Evolutionary conservation across 1,284 basidiomycete genomes (phyloP), one percentile per base, ranked within the genome.

Genomic region (Irpex sp.): DNA sequence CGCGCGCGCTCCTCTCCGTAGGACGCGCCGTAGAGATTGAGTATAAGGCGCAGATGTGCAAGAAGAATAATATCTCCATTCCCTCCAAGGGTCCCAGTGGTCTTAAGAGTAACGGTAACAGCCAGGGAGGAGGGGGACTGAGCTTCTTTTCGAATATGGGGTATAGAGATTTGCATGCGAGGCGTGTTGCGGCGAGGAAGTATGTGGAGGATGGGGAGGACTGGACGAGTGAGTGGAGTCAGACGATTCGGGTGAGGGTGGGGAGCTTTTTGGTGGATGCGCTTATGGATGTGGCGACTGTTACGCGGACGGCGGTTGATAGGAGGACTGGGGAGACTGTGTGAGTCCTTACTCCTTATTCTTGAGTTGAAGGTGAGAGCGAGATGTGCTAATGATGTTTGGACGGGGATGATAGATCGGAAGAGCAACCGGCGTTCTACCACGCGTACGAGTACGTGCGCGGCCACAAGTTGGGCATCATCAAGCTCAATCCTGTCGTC

Each of bases 361-460:
- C 59, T 40, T 63, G n/a, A n/a, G n/a, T n/a, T n/a, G n/a, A n/a
- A n/a, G n/a, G n/a, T n/a, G n/a, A n/a, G n/a, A n/a, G n/a, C n/a
- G n/a, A n/a, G n/a, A n/a, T n/a, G n/a, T n/a, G n/a, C n/a, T n/a
- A n/a, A n/a, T n/a, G n/a, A n/a, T n/a, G n/a, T n/a, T n/a, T n/a
- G n/a, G n/a, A n/a, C n/a, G n/a, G n/a, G n/a, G n/a, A n/a, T n/a
- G n/a, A n/a, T n/a, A n/a, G n/a, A n/a, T n/a, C 31, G 49, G 96
- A 98, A 77, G 79, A 82, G 15, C 97, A 98, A 70, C 93, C 94
- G 0, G 97, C 96, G 0, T 97, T 99, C 77, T 91, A 88, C 65
- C 94, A 98, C 73, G 83, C 88, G 2, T 98, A 98, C 74, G 96
- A 98, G 77, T 98, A 97, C 73, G 75, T 92, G n/a, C 87, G 93